Evolutionary conservation across 2,329 filamentous ascomycete species (phyloP).

Genomic region (Shiraia sp.): DNA sequence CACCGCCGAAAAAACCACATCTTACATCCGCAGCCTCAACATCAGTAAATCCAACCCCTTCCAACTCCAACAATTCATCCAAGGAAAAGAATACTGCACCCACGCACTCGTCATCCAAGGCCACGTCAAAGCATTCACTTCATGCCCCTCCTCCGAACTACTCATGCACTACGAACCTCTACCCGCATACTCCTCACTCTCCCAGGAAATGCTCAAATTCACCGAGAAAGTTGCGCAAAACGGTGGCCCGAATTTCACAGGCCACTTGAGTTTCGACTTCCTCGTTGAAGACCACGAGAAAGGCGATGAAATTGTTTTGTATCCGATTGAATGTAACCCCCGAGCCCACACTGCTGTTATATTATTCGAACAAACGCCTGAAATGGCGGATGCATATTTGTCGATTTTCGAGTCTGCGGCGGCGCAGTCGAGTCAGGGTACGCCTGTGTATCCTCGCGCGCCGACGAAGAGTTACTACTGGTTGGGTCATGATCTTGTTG

Average conservation of each 20-base stretch:
- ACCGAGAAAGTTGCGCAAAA: conserved; percentile 58
- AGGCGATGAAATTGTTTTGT: conserved; percentile 49
- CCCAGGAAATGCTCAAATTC: conserved; percentile 65
- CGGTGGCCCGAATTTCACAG: conserved; percentile 60
- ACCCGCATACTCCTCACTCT: conserved; percentile 57
- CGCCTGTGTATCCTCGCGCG: conserved; percentile 23
- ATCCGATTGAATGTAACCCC: conserved; percentile 74
- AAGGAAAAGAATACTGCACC: conserved; percentile 69
- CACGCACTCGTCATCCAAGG: conserved; percentile 70
- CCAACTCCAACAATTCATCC: conserved; percentile 71
- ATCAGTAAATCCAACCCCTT: conserved; percentile 62
- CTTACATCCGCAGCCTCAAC: conserved; percentile 58
- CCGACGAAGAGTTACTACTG: conserved; percentile 58
- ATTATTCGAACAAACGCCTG: conserved; percentile 54
- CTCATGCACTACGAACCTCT: conserved; percentile 70
- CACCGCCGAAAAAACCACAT: conserved; percentile 57
- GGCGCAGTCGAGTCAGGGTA: conserved; percentile 3
- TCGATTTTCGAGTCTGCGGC: conserved; percentile 23
- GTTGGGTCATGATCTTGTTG: conserved; percentile 68
- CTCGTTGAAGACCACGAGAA: conserved; percentile 57
- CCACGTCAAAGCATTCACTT: conserved; percentile 66
- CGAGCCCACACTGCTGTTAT: conserved; percentile 69
- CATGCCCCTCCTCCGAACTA: conserved; percentile 65
- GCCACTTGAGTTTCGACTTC: conserved; percentile 75
- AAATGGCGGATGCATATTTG: conserved; percentile 35